Conservation (phyloP, 1,284 basidiomycete genomes). For the Marasmius fiardii region DNA sequence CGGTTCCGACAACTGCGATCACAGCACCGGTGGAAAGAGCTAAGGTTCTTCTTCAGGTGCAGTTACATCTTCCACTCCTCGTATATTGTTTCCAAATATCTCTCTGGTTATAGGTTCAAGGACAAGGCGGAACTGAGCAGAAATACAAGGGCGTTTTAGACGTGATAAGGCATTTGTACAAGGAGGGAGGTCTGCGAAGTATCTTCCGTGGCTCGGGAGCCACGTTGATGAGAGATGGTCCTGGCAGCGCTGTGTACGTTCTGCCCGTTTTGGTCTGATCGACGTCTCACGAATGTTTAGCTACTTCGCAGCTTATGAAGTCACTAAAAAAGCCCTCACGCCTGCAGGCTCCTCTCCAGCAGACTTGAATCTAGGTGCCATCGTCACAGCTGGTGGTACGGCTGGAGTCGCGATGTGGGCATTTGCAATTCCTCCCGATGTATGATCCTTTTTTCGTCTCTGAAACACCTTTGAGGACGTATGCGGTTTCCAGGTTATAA, state of each 20-base stretch:
- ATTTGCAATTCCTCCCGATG: slow-evolving; percentile 92
- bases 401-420: slow-evolving; percentile 99
- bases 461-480: neutral
- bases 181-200: slow-evolving; percentile 89
- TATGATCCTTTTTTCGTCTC: slow-evolving; percentile 35
- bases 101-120: slow-evolving; percentile 72
- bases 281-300: slow-evolving; percentile 34
- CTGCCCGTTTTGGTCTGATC: slow-evolving; percentile 5
- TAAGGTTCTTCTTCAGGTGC: slow-evolving; percentile 91
- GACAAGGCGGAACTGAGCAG: slow-evolving; percentile 69
- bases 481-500: slow-evolving; percentile 68
- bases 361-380: slow-evolving; percentile 83
- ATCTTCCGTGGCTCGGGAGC: slow-evolving; percentile 94
- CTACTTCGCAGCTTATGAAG: slow-evolving; percentile 97
- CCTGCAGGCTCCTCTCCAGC: slow-evolving; percentile 74
- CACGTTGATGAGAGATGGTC: slow-evolving; percentile 92
- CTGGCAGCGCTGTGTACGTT: slow-evolving; percentile 92
- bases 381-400: slow-evolving; percentile 90
- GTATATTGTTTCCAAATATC: neutral
- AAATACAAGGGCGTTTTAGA: slow-evolving; percentile 93
- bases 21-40: slow-evolving; percentile 97
- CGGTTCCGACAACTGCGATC: slow-evolving; percentile 88
- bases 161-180: slow-evolving; percentile 90
- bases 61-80: neutral
- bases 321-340: slow-evolving; percentile 84